These are phyloP conservation scores for Pichia cactophila DNA, from an alignment of 1,139 yeast genomes.

Conservation along the genomic window DNA sequence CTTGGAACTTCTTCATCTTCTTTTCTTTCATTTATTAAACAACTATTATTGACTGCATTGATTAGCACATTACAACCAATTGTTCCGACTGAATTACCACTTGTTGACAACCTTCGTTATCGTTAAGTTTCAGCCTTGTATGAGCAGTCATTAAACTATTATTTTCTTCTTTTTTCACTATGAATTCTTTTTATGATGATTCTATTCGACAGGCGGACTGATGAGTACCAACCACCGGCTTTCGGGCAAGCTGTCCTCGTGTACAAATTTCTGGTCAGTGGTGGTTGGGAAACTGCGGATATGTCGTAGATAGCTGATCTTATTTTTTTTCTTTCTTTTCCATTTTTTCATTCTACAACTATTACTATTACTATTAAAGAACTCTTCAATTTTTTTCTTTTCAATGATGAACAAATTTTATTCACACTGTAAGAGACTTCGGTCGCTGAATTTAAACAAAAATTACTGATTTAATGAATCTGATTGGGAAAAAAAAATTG, in stretches of 20 bases:
- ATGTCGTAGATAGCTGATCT: constrained; percentile 41
- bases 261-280: constrained; percentile 60
- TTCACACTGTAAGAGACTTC: constrained; percentile 33
- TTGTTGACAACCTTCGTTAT: constrained; percentile 65
- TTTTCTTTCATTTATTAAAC: neutral
- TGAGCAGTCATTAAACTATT: constrained; percentile 37
- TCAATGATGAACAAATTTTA: constrained; percentile 28
- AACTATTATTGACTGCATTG: constrained; percentile 36
- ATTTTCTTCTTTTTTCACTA: constrained; percentile 8
- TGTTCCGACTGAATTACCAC: constrained; percentile 71
- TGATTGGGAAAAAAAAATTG: constrained; percentile 30
- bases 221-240: constrained; percentile 41
- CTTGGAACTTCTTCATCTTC: neutral
- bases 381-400: neutral
- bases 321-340: neutral
- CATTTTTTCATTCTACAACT: neutral
- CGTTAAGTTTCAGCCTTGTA: constrained; percentile 88
- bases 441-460: constrained; percentile 24
- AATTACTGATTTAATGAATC: constrained; percentile 77
- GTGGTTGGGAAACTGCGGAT: constrained; percentile 51
- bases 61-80: constrained; percentile 54
- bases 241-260: constrained; percentile 55
- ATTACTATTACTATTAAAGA: neutral
- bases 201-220: constrained; percentile 77
- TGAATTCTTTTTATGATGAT: constrained; percentile 41